Base-by-base conservation (phyloP, 2,329 filamentous ascomycete genomes). In the Huntiella omanensis region DNA sequence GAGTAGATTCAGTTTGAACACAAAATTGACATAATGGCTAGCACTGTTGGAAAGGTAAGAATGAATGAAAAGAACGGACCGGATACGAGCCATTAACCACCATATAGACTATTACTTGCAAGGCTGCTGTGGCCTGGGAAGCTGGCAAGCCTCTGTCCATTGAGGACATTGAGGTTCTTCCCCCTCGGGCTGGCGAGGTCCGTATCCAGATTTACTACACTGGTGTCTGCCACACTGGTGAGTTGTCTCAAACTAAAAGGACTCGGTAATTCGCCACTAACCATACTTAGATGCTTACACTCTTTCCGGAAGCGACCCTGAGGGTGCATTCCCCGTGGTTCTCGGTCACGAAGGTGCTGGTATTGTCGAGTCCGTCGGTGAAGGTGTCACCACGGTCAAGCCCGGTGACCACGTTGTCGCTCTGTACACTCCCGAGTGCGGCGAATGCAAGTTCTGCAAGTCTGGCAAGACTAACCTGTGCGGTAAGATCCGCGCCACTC, bases 401-500 rank as follows among this genome's bases (percentile, higher is more conserved):
- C 75, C 77, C 43, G 88, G 88, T 54, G 88, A 96, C 69, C 79
- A 92, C 60, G 88, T 95, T 52, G 70, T 91, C 55, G 83, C 83
- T 56, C 80, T 92, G 52, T 92, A 92, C 71, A 96, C 87, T 40
- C 91, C 91, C 54, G 88, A 96, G 69, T 96, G 91, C 70, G 72
- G 76, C 55, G 88, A 96, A 65, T 98, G 91, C 78, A 96, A 96
- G 71, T 96, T 96, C 75, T 98, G 91, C 80, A 91, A 85, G 66
- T 96, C 88, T 37, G 91, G 88, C 68, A 98, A 98, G 79, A 96
- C 88, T 58, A 94, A 96, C 68, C 81, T 96, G 49, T 96, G 88
- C 68, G 91, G 91, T 63, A 96, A 96, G 77, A 98, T 98, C 65
- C 81, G 91, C 57, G 84, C 85, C 40, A 96, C 91, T 39, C 91